A percentile compares a stretch with the other conserved stretches of the same genome.
These are phyloP conservation scores for Cladorrhinum sp. DNA, from an alignment of 2,329 filamentous ascomycete species.

Conservation along the genomic window DNA sequence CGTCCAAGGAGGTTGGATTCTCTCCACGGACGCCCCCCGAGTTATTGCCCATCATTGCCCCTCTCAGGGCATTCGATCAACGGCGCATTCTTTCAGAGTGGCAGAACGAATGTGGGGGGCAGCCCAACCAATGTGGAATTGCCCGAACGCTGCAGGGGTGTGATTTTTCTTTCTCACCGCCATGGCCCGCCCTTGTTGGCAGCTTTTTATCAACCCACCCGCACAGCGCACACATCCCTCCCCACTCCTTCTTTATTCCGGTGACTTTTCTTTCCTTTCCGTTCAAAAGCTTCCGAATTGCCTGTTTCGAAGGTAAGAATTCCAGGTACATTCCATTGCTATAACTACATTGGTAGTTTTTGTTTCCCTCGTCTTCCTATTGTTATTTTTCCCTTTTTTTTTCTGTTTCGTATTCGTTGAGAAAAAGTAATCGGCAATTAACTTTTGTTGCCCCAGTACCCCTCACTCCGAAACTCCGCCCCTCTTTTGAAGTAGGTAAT, in stretches of 20 bases:
- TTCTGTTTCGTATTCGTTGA: neutral
- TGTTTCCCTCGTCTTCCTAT: neutral
- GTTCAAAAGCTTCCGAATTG: neutral
- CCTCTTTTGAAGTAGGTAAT: constrained; percentile 19
- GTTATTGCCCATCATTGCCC: neutral
- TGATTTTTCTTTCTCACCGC: neutral
- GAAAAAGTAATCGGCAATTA: constrained; percentile 3
- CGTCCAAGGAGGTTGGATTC: neutral
- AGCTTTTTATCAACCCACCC: neutral
- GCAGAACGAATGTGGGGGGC: neutral
- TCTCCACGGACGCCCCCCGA: neutral
- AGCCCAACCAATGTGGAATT: neutral
- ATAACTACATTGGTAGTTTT: neutral
- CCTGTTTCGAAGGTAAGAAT: neutral
- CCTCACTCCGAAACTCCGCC: constrained; percentile 18
- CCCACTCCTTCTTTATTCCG: neutral
- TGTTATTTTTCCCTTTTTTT: neutral
- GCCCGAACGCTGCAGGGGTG: neutral
- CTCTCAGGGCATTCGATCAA: neutral
- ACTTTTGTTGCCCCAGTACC: constrained; percentile 13
- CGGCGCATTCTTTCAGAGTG: neutral
- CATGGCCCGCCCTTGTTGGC: neutral
- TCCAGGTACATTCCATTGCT: neutral
- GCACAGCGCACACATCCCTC: neutral
- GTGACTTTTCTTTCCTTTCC: neutral